Evolutionary conservation across 495 filamentous ascomycete genomes (phyloP).

Genomic region (Cetradonia linearis): DNA sequence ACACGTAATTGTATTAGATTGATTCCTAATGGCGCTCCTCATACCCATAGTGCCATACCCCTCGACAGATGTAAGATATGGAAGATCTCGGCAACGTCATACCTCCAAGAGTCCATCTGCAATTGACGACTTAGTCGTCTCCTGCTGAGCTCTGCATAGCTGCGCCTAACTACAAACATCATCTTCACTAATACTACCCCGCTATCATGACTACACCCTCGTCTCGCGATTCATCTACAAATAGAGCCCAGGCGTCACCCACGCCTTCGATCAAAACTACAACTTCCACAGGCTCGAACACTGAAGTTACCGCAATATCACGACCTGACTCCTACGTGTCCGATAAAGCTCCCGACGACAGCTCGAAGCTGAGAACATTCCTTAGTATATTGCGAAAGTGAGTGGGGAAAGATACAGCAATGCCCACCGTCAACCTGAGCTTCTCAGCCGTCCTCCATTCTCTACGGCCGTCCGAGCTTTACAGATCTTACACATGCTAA

Average conservation of each 20-base stretch:
- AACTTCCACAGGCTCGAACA: constrained; percentile 24
- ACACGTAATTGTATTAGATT: no score
- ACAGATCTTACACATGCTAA: constrained; percentile 1
- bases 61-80: neutral
- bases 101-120: neutral
- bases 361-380: constrained; percentile 75
- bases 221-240: constrained; percentile 16
- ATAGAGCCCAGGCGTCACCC: constrained; percentile 19
- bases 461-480: neutral
- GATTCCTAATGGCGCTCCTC: neutral
- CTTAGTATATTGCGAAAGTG: constrained; percentile 74
- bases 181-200: neutral
- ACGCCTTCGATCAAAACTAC: constrained; percentile 25
- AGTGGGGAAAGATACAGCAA: constrained; percentile 21
- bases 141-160: neutral
- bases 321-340: constrained; percentile 24
- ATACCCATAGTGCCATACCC: neutral
- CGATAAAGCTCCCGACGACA: constrained; percentile 64
- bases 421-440: neutral
- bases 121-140: neutral
- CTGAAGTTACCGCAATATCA: constrained; percentile 28
- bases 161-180: neutral
- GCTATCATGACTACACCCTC: constrained; percentile 24
- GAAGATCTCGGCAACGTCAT: constrained; percentile 9
- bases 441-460: neutral